Evolutionary conservation across 805 yeast species (phyloP).

Genomic region (Vanderwaltozyma verrucispora): DNA sequence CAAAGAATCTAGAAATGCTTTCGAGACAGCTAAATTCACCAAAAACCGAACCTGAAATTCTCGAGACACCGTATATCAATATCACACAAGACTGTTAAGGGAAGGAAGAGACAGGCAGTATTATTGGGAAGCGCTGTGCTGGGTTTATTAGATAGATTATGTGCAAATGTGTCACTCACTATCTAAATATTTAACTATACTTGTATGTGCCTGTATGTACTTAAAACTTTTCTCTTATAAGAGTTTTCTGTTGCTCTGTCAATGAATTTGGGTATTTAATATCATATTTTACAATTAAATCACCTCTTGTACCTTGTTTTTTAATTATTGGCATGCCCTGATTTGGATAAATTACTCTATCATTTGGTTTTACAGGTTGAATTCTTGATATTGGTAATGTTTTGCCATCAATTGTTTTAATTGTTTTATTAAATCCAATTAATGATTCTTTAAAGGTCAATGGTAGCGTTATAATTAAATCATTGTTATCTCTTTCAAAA

Average conservation of each 20-base stretch:
- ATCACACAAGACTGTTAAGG: too few species aligned
- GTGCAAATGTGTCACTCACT: too few species aligned
- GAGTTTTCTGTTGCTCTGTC: conserved; percentile 60
- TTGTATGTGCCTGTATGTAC: too few species aligned
- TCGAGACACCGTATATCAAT: too few species aligned
- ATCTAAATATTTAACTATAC: too few species aligned
- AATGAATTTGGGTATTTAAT: conserved; percentile 77
- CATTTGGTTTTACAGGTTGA: conserved; percentile 74
- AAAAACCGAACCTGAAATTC: too few species aligned
- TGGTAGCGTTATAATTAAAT: conserved; percentile 57
- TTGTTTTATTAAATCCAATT: conserved; percentile 68
- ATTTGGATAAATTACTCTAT: conserved; percentile 70
- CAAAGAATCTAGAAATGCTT: too few species aligned
- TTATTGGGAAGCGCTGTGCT: too few species aligned
- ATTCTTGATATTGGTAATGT: conserved; percentile 64
- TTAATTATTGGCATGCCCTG: conserved; percentile 92
- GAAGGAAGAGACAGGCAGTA: too few species aligned
- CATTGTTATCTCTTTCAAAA: conserved; percentile 74
- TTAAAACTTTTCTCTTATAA: conserved; percentile 35
- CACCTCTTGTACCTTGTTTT: conserved; percentile 70
- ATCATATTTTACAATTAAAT: conserved; percentile 64
- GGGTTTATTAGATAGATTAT: too few species aligned
- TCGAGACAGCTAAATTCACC: too few species aligned
- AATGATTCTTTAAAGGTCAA: conserved; percentile 78
- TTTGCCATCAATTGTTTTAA: conserved; percentile 80